A percentile compares a stretch with the other conserved stretches of the same genome.
These are phyloP conservation scores for Pythium phragmitis DNA, from an alignment of 352 stramenopile genomes.

Conservation along the genomic window DNA sequence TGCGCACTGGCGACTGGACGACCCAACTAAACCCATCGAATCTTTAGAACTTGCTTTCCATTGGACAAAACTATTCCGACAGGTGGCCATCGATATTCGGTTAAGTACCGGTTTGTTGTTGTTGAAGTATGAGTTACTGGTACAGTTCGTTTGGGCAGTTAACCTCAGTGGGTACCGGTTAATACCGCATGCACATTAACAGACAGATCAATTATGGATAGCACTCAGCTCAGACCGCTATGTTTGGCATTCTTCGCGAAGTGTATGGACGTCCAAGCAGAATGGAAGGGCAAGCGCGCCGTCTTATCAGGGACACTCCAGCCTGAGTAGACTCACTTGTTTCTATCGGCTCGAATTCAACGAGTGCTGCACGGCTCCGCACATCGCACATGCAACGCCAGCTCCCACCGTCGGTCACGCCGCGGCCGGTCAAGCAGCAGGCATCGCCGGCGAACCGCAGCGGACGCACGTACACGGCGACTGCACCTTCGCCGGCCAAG, in stretches of 20 bases:
- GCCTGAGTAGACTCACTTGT: neutral
- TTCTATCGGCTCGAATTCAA: neutral
- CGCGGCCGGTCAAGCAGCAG: constrained; percentile 50
- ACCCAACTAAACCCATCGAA: constrained; percentile 5
- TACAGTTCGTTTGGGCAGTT: too few species aligned
- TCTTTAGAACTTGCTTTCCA: neutral
- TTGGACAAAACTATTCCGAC: constrained; percentile 1
- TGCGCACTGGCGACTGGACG: neutral
- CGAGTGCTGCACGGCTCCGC: neutral
- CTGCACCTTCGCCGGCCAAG: constrained; percentile 50
- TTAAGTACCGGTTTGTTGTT: neutral
- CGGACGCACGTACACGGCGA: constrained; percentile 49
- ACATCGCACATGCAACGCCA: constrained; percentile 28
- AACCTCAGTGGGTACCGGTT: too few species aligned
- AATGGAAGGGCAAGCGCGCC: neutral
- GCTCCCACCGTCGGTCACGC: constrained; percentile 61
- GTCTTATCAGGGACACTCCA: neutral
- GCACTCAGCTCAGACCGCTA: neutral
- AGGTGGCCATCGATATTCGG: neutral
- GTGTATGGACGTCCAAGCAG: neutral
- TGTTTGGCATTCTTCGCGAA: neutral
- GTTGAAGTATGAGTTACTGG: too few species aligned
- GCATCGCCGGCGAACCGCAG: constrained; percentile 21
- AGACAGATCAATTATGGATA: neutral
- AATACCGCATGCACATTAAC: neutral